A percentile compares a stretch with the other conserved stretches of the same genome.
Conservation (phyloP, 441 rosid genomes). For the Biscutella laevigata region DNA sequence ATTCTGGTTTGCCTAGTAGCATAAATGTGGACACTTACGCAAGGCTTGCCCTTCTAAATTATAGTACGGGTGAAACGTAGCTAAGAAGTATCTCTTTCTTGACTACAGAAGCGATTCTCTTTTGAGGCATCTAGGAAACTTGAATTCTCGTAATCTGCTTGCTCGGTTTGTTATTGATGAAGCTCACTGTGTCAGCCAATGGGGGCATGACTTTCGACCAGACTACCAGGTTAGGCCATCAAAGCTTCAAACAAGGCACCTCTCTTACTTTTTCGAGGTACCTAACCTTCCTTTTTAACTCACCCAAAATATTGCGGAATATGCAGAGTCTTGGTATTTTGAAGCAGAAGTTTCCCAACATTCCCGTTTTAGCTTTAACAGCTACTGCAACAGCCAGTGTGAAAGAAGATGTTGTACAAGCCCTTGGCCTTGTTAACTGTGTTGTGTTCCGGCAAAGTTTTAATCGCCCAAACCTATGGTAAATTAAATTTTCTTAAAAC, state of each 20-base stretch:
- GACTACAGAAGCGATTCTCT: constrained; percentile 79
- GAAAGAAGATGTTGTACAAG: constrained; percentile 96
- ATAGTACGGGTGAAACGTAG: not conserved
- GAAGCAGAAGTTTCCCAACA: constrained; percentile 77
- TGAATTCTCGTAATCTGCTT: constrained; percentile 68
- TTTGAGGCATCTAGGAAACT: constrained; percentile 66
- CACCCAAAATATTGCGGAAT: constrained; percentile 12
- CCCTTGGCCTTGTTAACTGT: constrained; percentile 92
- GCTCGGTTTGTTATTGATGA: constrained; percentile 95
- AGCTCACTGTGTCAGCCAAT: constrained; percentile 98
- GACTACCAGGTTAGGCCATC: constrained; percentile 76
- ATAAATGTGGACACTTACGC: not conserved
- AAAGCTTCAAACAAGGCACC: constrained; percentile 1
- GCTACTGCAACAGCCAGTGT: constrained; percentile 99
- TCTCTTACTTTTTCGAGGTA: not conserved
- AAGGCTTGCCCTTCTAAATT: not conserved
- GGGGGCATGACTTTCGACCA: constrained; percentile 99
- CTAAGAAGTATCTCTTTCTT: constrained; percentile 18
- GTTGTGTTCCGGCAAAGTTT: constrained; percentile 92
- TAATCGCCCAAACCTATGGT: constrained; percentile 87
- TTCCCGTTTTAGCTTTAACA: constrained; percentile 90
- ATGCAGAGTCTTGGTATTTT: constrained; percentile 85
- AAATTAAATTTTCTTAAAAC: constrained; percentile 15
- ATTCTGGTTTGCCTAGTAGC: not conserved
- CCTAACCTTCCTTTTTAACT: constrained; percentile 19